A percentile compares a stretch with the other conserved stretches of the same genome.
phyloP scores from a whole-genome alignment of 148 eudicot species.

The Fagopyrum esculentum region DNA sequence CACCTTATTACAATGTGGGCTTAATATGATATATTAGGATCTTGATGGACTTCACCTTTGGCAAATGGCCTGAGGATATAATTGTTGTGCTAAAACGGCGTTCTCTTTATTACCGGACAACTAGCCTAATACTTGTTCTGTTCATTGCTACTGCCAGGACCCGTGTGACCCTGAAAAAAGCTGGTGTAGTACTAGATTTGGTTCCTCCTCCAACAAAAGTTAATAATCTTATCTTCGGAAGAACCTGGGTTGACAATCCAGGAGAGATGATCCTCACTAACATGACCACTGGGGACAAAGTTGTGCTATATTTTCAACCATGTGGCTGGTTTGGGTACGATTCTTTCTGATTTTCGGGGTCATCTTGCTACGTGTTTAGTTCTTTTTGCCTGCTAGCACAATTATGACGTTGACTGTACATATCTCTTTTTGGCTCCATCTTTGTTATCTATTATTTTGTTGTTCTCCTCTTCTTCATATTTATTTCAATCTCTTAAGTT shows the following conservation, averaged over 20 bases:
- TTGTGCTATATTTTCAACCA: slow-evolving; percentile 88
- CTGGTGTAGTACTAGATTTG: slow-evolving; percentile 76
- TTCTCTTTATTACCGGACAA: neutral
- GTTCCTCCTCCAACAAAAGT: slow-evolving; percentile 98
- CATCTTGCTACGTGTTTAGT: neutral
- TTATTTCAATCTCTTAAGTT: neutral
- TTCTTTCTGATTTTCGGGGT: neutral
- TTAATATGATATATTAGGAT: neutral
- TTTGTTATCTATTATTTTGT: neutral
- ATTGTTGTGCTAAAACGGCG: neutral
- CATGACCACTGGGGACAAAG: slow-evolving; percentile 88
- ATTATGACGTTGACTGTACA: neutral
- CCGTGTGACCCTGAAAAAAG: slow-evolving; percentile 63
- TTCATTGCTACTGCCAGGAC: slow-evolving; percentile 46
- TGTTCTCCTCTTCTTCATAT: neutral
- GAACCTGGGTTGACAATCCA: slow-evolving; percentile 96
- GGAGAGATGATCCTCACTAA: slow-evolving; percentile 94
- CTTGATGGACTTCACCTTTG: neutral
- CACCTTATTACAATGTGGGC: neutral
- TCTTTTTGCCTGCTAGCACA: neutral
- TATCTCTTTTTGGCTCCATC: neutral
- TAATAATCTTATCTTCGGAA: slow-evolving; percentile 86
- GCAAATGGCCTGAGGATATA: neutral
- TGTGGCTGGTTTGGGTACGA: slow-evolving; percentile 99
- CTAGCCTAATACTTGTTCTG: slow-evolving; percentile 1